phyloP scores from a whole-genome alignment of 2,329 filamentous ascomycete species.

The Epichloe amarillans region DNA sequence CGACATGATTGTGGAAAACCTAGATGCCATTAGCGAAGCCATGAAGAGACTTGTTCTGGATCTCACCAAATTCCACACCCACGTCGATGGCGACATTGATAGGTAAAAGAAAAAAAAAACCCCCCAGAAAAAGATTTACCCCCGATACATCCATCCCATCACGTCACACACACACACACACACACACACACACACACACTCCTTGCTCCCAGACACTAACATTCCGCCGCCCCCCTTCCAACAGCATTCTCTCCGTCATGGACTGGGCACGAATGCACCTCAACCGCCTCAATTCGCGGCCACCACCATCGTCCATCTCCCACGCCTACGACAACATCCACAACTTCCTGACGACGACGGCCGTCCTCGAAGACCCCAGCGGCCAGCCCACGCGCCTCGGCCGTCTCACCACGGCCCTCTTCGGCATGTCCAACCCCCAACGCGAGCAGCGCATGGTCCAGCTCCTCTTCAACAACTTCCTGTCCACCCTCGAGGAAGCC shows the following conservation, averaged over 20 bases:
- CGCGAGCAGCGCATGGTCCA: constrained; percentile 69
- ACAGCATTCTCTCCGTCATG: constrained; percentile 81
- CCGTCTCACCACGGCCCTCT: constrained; percentile 53
- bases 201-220: not conserved
- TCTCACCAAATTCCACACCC: constrained; percentile 82
- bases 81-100: constrained; percentile 87
- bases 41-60: constrained; percentile 75
- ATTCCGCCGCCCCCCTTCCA: not conserved
- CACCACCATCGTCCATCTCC: constrained; percentile 44
- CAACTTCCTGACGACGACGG: constrained; percentile 54
- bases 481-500: constrained; percentile 76
- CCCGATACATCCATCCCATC: too few relatives aligned
- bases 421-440: constrained; percentile 71
- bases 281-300: constrained; percentile 48
- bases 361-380: constrained; percentile 41
- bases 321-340: constrained; percentile 75
- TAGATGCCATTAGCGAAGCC: constrained; percentile 76
- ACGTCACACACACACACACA: too few relatives aligned
- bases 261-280: constrained; percentile 89
- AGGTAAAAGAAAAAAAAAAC: constrained; percentile 37
- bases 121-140: too few relatives aligned
- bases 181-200: too few relatives aligned
- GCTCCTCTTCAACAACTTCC: constrained; percentile 72
- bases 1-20: constrained; percentile 68
- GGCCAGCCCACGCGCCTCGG: constrained; percentile 55